Evolutionary conservation across 192 early-diverging fungal species (phyloP), one percentile per base, ranked within the genome.

Genomic region (Chytriomyces confervae): DNA sequence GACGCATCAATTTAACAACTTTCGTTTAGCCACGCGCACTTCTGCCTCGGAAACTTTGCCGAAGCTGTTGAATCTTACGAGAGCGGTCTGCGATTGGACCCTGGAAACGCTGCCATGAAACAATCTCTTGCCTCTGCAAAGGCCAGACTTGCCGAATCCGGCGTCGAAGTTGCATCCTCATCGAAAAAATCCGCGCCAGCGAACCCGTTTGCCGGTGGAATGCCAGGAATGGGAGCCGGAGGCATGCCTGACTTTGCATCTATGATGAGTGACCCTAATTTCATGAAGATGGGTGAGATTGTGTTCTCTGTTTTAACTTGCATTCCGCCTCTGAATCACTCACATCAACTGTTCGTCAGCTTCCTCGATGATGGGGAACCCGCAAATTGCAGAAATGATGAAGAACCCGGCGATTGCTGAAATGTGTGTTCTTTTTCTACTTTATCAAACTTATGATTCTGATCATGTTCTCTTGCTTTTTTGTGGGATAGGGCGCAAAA

Each of bases 31-130:
- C 96, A 95, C 76, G 96, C 96, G n/a, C 88, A 93, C 83, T 98
- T 93, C 87, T 94, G 94, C 45, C 86, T 97, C 29, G 92, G 90
- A 67, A 86, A 95, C 77, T 98, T 85, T 81, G 64, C 90, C 16
- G 93, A 96, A 23, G 96, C 98, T 2, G 91, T 91, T 10, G 90
- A 93, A 43, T 94, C 97, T 7, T 98, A 97, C 80, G 93, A 94
- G 78, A 93, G 93, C 77, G 97, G 95, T 20, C 87, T 98, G 73
- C 86, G 88, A 67, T 86, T 51, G 84, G 92, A 76, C 89, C 95
- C 81, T 81, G 89, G 29, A n/a, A 99, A 98, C 83, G 81, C 86
- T 23, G 91, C 92, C 24, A 91, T 98, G 89, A 90, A 90, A 86
- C 84, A 86, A 63, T 90, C 94, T 20, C 87, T 96, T 50, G 86